These are phyloP conservation scores for Pythium dissimile DNA, from an alignment of 352 stramenopile species.

Conservation along the genomic window DNA sequence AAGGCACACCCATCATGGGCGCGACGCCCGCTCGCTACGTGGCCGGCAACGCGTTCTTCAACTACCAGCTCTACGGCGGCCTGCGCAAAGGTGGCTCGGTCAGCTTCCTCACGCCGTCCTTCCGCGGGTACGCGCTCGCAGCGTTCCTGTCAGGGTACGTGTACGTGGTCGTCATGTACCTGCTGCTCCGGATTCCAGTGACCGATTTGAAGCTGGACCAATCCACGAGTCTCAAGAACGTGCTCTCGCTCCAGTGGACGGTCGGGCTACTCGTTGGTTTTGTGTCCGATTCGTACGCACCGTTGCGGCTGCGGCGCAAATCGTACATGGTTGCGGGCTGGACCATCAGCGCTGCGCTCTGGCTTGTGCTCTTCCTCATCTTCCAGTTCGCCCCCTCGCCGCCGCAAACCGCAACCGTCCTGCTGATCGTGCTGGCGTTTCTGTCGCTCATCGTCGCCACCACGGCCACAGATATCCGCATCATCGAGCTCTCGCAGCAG, in stretches of 20 bases:
- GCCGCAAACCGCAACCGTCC: constrained; percentile 8
- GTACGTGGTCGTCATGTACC: constrained; percentile 23
- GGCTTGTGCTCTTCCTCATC: constrained; percentile 27
- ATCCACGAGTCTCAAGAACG: constrained; percentile 12
- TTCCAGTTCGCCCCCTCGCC: constrained; percentile 16
- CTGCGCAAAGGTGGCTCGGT: constrained; percentile 22
- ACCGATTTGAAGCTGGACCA: constrained; percentile 10
- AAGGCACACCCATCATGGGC: constrained; percentile 17
- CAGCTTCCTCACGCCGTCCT: constrained; percentile 7
- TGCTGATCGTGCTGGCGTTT: constrained; percentile 25
- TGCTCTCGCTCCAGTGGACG: constrained; percentile 32
- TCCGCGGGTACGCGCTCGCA: constrained; percentile 26
- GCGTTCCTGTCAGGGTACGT: constrained; percentile 26
- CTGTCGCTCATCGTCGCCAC: constrained; percentile 29
- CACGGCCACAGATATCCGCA: constrained; percentile 32
- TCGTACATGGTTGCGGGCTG: constrained; percentile 71
- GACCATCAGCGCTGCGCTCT: constrained; percentile 21
- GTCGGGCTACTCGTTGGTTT: constrained; percentile 30
- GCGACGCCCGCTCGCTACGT: constrained; percentile 17
- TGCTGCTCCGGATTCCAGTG: constrained; percentile 13
- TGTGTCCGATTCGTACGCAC: constrained; percentile 30
- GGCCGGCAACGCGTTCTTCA: constrained; percentile 29
- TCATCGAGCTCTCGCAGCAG: constrained; percentile 46
- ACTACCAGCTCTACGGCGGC: constrained; percentile 27
- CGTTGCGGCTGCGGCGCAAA: constrained; percentile 40